Base-by-base conservation (phyloP, 495 filamentous ascomycete genomes). In the Aspergillus nanangensis region DNA sequence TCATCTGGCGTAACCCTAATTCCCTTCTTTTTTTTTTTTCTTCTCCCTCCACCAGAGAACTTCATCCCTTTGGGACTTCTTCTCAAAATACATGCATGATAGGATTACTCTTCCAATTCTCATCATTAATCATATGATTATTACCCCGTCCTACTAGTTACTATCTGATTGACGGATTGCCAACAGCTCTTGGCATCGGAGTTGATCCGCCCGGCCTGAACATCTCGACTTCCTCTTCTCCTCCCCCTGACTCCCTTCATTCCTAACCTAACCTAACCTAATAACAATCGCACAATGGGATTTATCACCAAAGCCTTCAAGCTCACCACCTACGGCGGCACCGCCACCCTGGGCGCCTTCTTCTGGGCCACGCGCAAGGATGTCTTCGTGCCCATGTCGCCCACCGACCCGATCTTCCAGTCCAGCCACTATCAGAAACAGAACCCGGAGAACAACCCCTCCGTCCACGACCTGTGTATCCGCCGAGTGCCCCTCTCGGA, bases 381-480 rank as follows among this genome's bases (percentile, higher is more conserved):
- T 53, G 50, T 52, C 46, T 69, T 75, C 51, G 55, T 66, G 45
- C 74, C 74, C 24, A 66, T 87, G 51, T 64, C 75, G 38, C 47
- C 63, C 36, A 62, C 68, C 58, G 84, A 89, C 56, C 73, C 79
- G n/a, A 69, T 86, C 51, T 81, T 82, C 70, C 64, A 63, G 47
- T 77, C 78, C 23, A 58, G 71, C 31, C 59, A 70, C 44, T 84
- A 75, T 65, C 55, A 62, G 4, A 75, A 71, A 38, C 72, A 76
- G 60, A 90, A 90, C 56, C 77, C 79, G 5, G 74, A 77, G 35
- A 56, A 67, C 18, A 86, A 85, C 65, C 74, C 83, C 0, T 69
- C 74, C 0, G 72, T 73, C 9, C 75, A 84, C 44, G 86, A 90
- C 53, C 52, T 84, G 14, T 81, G 75, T 44, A 58, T 84, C 39